Percentiles rank a stretch among this genome's conserved stretches.
Evolutionary conservation across 192 early-diverging fungal species (phyloP).

Genomic region (Lobosporangium transversale): DNA sequence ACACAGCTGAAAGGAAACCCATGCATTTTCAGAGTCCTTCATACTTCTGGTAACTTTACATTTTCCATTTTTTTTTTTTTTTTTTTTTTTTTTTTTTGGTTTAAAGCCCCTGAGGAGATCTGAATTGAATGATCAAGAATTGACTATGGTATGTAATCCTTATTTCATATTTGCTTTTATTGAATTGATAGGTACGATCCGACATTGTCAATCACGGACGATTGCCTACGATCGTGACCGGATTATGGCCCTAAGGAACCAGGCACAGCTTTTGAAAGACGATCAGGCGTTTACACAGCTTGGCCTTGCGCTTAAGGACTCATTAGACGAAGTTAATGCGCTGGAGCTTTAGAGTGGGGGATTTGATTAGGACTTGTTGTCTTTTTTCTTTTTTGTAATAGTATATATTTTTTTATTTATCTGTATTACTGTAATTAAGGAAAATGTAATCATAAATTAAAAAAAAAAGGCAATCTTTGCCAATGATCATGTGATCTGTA

Average conservation of each 20-base stretch:
- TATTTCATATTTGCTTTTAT: not conserved
- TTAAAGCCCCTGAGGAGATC: too few relatives aligned
- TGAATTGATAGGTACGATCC: conserved; percentile 49
- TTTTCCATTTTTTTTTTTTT: not conserved
- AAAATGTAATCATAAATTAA: too few relatives aligned
- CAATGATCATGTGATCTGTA: too few relatives aligned
- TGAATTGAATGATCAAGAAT: too few relatives aligned
- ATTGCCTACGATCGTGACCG: conserved; percentile 56
- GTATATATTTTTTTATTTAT: too few relatives aligned
- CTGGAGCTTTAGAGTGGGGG: conserved; percentile 18
- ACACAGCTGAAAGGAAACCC: conserved; percentile 49
- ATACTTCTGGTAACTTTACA: conserved; percentile 52
- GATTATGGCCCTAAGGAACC: conserved; percentile 47
- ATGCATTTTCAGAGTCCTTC: conserved; percentile 54
- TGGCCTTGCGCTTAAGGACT: conserved; percentile 36
- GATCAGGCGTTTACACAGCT: conserved; percentile 34
- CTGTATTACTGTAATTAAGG: too few relatives aligned
- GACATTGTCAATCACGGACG: conserved; percentile 51
- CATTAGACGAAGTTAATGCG: conserved; percentile 32
- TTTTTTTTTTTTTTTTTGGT: too few relatives aligned
- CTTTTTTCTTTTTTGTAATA: not conserved
- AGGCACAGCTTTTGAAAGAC: conserved; percentile 38
- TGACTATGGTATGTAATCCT: not conserved
- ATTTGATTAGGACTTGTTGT: too few relatives aligned
- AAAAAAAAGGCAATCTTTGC: too few relatives aligned